Conservation (phyloP, 495 filamentous ascomycete species). For the Baudoinia panamericana region DNA sequence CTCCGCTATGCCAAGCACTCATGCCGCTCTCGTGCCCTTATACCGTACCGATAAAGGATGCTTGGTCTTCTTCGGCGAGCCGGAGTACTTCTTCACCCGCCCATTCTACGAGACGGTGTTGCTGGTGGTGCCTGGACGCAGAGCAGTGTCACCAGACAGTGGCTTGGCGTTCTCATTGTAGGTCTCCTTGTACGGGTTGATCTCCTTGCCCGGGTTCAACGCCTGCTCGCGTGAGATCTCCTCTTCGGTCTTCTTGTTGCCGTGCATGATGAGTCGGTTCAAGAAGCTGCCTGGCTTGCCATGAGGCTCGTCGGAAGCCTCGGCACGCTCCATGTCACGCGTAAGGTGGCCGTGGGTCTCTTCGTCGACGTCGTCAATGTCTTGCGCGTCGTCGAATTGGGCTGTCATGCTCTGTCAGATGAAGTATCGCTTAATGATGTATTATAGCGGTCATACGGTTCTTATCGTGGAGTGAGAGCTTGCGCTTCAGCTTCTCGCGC, state of each 20-base stretch:
- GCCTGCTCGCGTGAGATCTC: constrained; percentile 4
- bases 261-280: constrained; percentile 17
- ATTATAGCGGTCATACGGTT: constrained; percentile 7
- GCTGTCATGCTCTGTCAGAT: constrained; percentile 2
- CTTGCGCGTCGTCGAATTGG: constrained; percentile 12
- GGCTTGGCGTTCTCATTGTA: background rate
- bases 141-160: background rate
- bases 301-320: constrained; percentile 1
- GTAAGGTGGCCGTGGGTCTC: constrained; percentile 1
- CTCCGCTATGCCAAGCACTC: too few species aligned
- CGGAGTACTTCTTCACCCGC: too few species aligned
- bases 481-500: constrained; percentile 16
- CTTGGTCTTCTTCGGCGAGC: too few species aligned
- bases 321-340: background rate
- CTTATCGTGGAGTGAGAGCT: constrained; percentile 14
- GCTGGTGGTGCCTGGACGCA: too few species aligned
- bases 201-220: too few species aligned
- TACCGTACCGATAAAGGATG: too few species aligned
- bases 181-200: too few species aligned
- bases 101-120: too few species aligned
- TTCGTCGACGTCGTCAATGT: constrained; percentile 17
- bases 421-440: background rate
- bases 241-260: constrained; percentile 19
- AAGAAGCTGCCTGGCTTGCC: constrained; percentile 14
- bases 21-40: too few species aligned